These are phyloP conservation scores for Bipolaris zeicola DNA, from an alignment of 2,329 filamentous ascomycete genomes.

Conservation along the genomic window DNA sequence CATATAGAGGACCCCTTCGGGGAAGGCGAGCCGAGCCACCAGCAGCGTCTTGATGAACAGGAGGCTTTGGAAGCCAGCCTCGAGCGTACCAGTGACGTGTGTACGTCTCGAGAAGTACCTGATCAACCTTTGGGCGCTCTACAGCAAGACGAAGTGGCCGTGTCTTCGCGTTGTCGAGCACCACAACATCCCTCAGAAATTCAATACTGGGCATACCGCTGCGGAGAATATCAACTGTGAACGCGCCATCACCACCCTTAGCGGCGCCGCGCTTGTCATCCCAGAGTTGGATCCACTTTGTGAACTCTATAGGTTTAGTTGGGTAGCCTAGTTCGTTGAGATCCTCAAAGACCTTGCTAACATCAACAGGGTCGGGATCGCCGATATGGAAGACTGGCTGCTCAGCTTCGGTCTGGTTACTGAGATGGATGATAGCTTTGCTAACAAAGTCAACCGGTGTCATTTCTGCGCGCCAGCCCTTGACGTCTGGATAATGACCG, in stretches of 20 bases:
- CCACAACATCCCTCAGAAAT: slow-evolving; percentile 71
- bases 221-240: slow-evolving; percentile 78
- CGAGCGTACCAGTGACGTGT: slow-evolving; percentile 79
- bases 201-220: slow-evolving; percentile 80
- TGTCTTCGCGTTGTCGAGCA: slow-evolving; percentile 74
- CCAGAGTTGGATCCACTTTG: slow-evolving; percentile 78
- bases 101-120: slow-evolving; percentile 74
- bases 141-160: slow-evolving; percentile 64
- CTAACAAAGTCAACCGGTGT: slow-evolving; percentile 83
- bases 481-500: slow-evolving; percentile 71
- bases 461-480: slow-evolving; percentile 81
- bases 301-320: slow-evolving; percentile 69
- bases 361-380: slow-evolving; percentile 72
- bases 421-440: slow-evolving; percentile 72
- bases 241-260: slow-evolving; percentile 71
- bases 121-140: slow-evolving; percentile 71
- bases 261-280: slow-evolving; percentile 68
- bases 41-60: slow-evolving; percentile 57
- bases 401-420: slow-evolving; percentile 65
- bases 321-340: slow-evolving; percentile 72
- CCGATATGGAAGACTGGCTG: slow-evolving; percentile 76
- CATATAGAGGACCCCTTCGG: slow-evolving; percentile 65
- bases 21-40: slow-evolving; percentile 54
- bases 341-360: slow-evolving; percentile 67
- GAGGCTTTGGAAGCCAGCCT: slow-evolving; percentile 73